Evolutionary conservation across 108 stramenopile species (phyloP).

Genomic region (Fragilaria radians): DNA sequence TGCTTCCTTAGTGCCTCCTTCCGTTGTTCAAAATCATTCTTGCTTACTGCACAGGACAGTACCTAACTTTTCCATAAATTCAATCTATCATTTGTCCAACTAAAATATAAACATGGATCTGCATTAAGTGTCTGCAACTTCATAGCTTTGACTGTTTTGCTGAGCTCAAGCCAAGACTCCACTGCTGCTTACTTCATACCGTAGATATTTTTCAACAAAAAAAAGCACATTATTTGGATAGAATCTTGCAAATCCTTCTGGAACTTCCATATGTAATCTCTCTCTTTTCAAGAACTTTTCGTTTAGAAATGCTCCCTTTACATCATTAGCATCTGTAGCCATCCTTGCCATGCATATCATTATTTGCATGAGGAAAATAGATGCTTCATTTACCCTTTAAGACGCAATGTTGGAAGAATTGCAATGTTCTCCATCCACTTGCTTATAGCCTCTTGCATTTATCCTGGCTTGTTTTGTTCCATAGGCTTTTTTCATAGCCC

Average conservation of each 20-base stretch:
- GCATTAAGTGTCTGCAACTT: slow-evolving; percentile 8
- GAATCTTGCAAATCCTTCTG: background rate
- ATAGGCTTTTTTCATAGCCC: slow-evolving; percentile 39
- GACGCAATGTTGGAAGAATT: slow-evolving; percentile 13
- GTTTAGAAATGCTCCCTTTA: too few species aligned
- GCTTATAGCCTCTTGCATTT: slow-evolving; percentile 28
- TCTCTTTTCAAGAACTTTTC: too few species aligned
- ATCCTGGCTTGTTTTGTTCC: slow-evolving; percentile 24
- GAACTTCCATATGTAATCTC: slow-evolving; percentile 27
- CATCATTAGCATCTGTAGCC: slow-evolving; percentile 21
- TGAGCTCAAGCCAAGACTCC: slow-evolving; percentile 15
- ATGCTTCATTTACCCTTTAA: slow-evolving; percentile 22
- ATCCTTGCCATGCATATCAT: slow-evolving; percentile 16
- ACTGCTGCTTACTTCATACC: slow-evolving; percentile 33
- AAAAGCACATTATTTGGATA: slow-evolving; percentile 9
- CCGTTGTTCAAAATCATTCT: slow-evolving; percentile 4
- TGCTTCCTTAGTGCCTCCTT: slow-evolving; percentile 1
- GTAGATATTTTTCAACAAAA: slow-evolving; percentile 19
- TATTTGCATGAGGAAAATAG: slow-evolving; percentile 12
- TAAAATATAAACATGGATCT: slow-evolving; percentile 24
- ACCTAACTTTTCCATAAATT: slow-evolving; percentile 21
- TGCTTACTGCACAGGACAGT: slow-evolving; percentile 9
- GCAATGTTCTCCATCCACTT: slow-evolving; percentile 23
- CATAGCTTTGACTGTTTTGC: background rate
- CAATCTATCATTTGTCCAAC: slow-evolving; percentile 17